A percentile compares a stretch with the other conserved stretches of the same genome.
Evolutionary conservation across 1,139 yeast species (phyloP).

Genomic region (Saccharomycopsis phalli): DNA sequence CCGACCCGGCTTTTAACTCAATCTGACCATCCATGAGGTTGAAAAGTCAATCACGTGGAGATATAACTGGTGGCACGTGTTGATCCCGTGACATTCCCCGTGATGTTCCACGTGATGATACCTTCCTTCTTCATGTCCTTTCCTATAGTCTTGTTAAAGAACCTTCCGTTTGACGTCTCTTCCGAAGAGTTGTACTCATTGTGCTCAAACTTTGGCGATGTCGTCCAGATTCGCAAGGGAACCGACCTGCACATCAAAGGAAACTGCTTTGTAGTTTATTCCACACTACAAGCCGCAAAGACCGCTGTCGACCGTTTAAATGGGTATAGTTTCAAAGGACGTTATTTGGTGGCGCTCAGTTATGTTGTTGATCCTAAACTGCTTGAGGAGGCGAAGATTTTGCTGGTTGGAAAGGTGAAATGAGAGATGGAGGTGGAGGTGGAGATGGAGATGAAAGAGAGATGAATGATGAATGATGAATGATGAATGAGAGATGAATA

Average conservation of each 20-base stretch:
- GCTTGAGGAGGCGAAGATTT: constrained; percentile 21
- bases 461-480: not conserved
- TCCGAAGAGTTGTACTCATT: constrained; percentile 34
- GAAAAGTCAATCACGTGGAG: no score
- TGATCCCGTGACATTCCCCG: no score
- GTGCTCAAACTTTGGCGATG: constrained; percentile 38
- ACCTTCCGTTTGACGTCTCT: constrained; percentile 39
- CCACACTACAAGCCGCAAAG: constrained; percentile 32
- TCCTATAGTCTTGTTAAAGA: constrained; percentile 44
- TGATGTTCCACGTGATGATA: no score
- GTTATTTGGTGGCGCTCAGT: constrained; percentile 39
- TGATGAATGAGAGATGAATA: no score
- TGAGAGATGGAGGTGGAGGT: not conserved
- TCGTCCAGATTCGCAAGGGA: constrained; percentile 40
- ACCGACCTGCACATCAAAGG: constrained; percentile 32
- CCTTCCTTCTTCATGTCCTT: constrained; percentile 23
- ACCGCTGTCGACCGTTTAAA: constrained; percentile 38
- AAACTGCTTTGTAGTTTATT: constrained; percentile 38
- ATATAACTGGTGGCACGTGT: no score
- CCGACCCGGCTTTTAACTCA: constrained; percentile 33
- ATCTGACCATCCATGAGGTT: no score
- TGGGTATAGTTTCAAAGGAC: constrained; percentile 44
- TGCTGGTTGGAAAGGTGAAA: constrained; percentile 6
- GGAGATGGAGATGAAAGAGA: not conserved
- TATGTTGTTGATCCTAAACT: constrained; percentile 32